Evolutionary conservation across 78 protist genomes (phyloP), one percentile per base, ranked within the genome.

Genomic region (Chrysochromulina parva): DNA sequence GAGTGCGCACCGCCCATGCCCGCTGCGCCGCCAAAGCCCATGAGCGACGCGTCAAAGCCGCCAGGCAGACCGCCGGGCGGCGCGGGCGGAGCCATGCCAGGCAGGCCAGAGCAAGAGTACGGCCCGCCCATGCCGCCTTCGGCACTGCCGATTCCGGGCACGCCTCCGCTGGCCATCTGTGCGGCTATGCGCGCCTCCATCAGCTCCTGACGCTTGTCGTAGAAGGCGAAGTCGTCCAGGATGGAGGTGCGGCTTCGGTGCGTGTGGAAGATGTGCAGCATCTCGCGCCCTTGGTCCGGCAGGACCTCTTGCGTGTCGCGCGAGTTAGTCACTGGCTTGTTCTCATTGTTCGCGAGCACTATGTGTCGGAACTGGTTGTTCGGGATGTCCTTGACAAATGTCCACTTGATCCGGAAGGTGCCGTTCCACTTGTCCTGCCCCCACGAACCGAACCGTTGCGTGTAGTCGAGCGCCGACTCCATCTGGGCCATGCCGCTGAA

Each of bases 401-500:
- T 1, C 93, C 93, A 91, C 19, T 50, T 0, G 20, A 91, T 84
- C 14, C 16, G n/a, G 48, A 91, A 57, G 67, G 5, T 48, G 53
- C 91, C 91, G 26, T 3, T 52, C 93, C 91, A 88, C 76, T 87
- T 60, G 55, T 48, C 85, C 65, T 81, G 87, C 59, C 38, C 87
- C 88, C 67, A 84, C 28, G 6, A 0, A 7, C n/a, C 38, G 28
- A 16, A 28, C 52, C 9, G 2, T 20, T 22, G 0, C n/a, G 60
- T 20, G 91, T 67, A 62, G 90, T 91, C 93, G n/a, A 87, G 55
- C 24, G 53, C 74, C 28, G 84, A 48, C 58, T 52, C n/a, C 93
- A 91, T 87, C 74, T 87, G 60, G 7, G 93, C 93, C 38, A 85
- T 20, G 17, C 93, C 93, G 16, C 54, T 19, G 60, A 91, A 91